Evolutionary conservation across 495 filamentous ascomycete species (phyloP), one percentile per base, ranked within the genome.

Genomic region (Hamigera avellanea): DNA sequence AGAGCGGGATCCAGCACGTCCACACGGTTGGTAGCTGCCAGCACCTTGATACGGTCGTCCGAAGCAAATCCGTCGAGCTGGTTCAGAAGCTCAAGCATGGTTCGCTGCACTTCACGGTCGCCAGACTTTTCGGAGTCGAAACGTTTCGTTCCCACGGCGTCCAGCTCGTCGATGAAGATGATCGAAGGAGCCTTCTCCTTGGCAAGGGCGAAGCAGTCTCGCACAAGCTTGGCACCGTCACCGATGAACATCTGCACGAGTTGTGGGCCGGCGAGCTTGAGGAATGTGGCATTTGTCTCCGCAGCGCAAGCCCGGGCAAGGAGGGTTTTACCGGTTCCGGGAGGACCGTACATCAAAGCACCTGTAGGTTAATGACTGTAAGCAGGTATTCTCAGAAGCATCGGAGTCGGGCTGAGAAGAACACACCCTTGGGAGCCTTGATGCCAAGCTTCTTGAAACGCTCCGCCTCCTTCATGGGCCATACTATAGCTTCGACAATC

Each of bases 171-270:
- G 53, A 98, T 98, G 74, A 98, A 99, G 61, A 99, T 99, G 57
- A 99, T 99, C 19, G 91, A 82, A 3, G 91, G 91, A 0, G 93
- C 91, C 64, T 96, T 95, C 60, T 96, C 91, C 53, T 99, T 99
- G 18, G 91, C 91, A 1, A 99, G 68, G 6, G 91, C 88, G 54
- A 99, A 99, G 62, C 86, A 91, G 61, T 96, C 91, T 19, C 91
- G 83, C 19, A 99, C 91, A 3, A 99, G 74, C 67, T 96, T 99
- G 17, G 93, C 93, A 41, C 93, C 93, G 49, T 99, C 91, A 50
- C 91, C 91, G 34, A 99, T 99, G 62, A 99, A 99, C 91, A 99
- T 99, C 58, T 99, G 91, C 14, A 99, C 91, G n/a, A 99, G 77
- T 62, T 96, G 93, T 2, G 91, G 91, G 27, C 91, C 91, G 37